Evolutionary conservation across 352 stramenopile genomes (phyloP).

Genomic region (Pythium folliculosum): DNA sequence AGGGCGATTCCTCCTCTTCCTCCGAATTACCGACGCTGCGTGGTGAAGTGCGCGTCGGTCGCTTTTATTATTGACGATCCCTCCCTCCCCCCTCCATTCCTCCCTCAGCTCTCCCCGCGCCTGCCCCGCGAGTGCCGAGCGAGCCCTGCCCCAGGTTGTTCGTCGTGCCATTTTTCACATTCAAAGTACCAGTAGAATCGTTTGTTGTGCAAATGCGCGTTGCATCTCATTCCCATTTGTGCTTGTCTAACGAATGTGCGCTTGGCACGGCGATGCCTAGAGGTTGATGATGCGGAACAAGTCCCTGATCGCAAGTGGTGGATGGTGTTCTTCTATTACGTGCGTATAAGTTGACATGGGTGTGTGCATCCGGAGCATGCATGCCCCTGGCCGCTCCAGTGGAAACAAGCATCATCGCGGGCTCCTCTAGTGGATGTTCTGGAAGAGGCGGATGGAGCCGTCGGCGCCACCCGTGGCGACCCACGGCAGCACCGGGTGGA

Average conservation of each 20-base stretch:
- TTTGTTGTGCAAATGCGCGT: not conserved
- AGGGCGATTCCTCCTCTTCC: not conserved
- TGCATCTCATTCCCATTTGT: not conserved
- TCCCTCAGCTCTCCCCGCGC: not conserved
- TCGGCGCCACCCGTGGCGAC: conserved; percentile 95
- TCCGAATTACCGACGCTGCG: conserved; percentile 6
- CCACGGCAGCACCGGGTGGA: conserved; percentile 97
- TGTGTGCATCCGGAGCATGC: conserved; percentile 3
- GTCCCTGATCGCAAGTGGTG: not conserved
- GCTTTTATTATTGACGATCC: conserved; percentile 33
- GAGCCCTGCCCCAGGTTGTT: conserved; percentile 7
- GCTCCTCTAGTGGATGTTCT: conserved; percentile 92
- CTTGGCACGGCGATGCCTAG: too few species aligned
- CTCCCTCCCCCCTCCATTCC: not conserved
- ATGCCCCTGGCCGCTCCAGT: not conserved
- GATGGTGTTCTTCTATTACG: conserved; percentile 26
- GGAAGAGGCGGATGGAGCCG: conserved; percentile 95
- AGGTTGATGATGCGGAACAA: not conserved
- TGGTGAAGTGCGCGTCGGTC: conserved; percentile 13
- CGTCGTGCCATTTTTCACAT: conserved; percentile 9
- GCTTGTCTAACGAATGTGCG: too few species aligned
- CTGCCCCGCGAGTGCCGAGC: not conserved
- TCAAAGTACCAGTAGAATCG: conserved; percentile 22
- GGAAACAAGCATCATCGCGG: not conserved
- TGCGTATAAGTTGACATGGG: conserved; percentile 25